Conservation (phyloP, 768 basidiomycete species). For the Naganishia vishniacii region DNA sequence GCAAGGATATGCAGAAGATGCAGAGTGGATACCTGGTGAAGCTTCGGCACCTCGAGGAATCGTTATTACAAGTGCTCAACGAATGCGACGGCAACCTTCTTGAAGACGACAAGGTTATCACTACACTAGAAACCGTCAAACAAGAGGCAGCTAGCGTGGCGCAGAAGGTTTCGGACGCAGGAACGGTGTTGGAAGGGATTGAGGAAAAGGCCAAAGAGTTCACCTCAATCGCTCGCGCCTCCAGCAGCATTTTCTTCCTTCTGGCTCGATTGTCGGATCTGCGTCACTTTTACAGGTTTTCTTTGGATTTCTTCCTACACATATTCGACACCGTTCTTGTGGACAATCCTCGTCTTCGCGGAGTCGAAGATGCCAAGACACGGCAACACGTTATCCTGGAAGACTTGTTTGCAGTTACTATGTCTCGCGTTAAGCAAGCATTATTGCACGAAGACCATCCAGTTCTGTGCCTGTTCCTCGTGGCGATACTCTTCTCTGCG, state of each 20-base stretch:
- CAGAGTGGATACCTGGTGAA: conserved; percentile 96
- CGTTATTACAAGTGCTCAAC: conserved; percentile 88
- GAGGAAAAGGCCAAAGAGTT: conserved; percentile 94
- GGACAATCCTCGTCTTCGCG: conserved; percentile 81
- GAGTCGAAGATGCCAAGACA: conserved; percentile 63
- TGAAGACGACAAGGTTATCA: conserved; percentile 91
- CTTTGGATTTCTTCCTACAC: conserved; percentile 92
- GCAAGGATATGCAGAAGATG: conserved; percentile 94
- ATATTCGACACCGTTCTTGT: conserved; percentile 93
- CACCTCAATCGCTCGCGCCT: conserved; percentile 86
- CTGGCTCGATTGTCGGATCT: conserved; percentile 87
- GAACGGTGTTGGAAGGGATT: conserved; percentile 89
- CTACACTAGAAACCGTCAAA: conserved; percentile 90
- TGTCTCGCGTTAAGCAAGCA: conserved; percentile 80
- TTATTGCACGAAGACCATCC: conserved; percentile 83
- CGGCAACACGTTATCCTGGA: conserved; percentile 75
- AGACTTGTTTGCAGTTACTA: conserved; percentile 83
- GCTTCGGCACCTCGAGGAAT: conserved; percentile 82
- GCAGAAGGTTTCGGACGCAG: conserved; percentile 91
- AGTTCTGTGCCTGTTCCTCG: conserved; percentile 55
- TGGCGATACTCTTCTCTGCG: not conserved
- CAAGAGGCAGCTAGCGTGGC: conserved; percentile 94
- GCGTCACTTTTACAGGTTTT: conserved; percentile 99
- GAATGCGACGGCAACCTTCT: conserved; percentile 95
- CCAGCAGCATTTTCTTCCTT: conserved; percentile 94